Base-by-base conservation (phyloP, 768 basidiomycete species). In the Suillus luteus region DNA sequence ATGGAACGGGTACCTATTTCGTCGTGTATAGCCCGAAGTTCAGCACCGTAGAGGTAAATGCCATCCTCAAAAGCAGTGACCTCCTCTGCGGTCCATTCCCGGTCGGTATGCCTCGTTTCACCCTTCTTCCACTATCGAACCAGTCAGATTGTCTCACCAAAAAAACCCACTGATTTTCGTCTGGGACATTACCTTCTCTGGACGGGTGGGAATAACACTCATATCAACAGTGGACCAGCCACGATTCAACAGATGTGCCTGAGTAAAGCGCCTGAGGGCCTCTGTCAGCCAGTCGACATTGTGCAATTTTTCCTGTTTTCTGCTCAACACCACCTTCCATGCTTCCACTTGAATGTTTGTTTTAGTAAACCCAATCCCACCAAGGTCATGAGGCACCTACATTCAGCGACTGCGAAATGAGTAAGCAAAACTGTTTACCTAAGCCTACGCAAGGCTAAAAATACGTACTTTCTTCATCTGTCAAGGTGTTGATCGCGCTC, bases 201-300 rank as follows among this genome's bases (percentile, higher is more conserved):
- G 64, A 11, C 86, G 85, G 63, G 81, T 79, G 2, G 81, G 76
- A 24, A 10, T 31, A 52, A 78, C 78, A 67, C 83, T 85, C 85
- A 91, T 88, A 69, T 81, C 87, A 24, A 92, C 89, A 14, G 84
- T 78, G 27, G 82, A 82, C 65, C 88, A 79, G 1, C 88, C 83
- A 55, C 80, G 80, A 5, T 82, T 83, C 63, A 83, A 82, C 61
- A 84, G 68, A 59, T 86, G 82, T 40, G 91, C 88, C 43, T 88
- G 87, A 9, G 92, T 91, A 67, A 90, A 85, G 24, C 88, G 86
- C 61, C 83, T 85, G 55, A 89, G 80, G 33, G 85, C 86, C 74
- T 95, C 92, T 0, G 89, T 91, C 27, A 93, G 77, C 87, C 89
- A 94, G 75, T 93, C 93, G n/a, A 94, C 86, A 67, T 79, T 87